These are phyloP conservation scores for Rhodosporidiobolus odoratus DNA, from an alignment of 768 basidiomycete species.

Conservation along the genomic window DNA sequence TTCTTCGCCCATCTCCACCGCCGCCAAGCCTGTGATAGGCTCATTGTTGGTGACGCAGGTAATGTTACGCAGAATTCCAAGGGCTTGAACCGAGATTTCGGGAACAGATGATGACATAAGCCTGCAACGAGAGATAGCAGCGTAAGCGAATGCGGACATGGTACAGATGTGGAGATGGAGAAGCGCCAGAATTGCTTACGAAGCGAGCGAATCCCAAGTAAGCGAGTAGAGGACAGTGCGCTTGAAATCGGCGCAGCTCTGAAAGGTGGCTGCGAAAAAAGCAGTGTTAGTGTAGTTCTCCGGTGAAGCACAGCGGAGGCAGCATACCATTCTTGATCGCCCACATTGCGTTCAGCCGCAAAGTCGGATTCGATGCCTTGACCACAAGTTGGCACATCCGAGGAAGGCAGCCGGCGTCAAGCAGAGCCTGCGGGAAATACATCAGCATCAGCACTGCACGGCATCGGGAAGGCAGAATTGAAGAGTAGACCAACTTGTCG, in stretches of 20 bases:
- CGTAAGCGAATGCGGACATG: not conserved
- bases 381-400: slow-evolving; percentile 24
- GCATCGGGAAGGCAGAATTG: not conserved
- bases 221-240: slow-evolving; percentile 9
- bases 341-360: slow-evolving; percentile 31
- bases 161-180: not conserved
- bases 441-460: not conserved
- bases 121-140: not conserved
- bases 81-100: slow-evolving; percentile 19
- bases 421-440: slow-evolving; percentile 1
- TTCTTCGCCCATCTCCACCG: slow-evolving; percentile 26
- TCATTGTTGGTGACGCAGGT: slow-evolving; percentile 26
- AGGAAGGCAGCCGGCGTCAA: slow-evolving; percentile 26
- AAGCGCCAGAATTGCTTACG: too few species aligned
- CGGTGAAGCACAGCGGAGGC: too few species aligned
- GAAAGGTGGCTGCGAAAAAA: slow-evolving; percentile 24
- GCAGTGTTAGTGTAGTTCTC: too few species aligned
- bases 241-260: slow-evolving; percentile 35
- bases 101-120: not conserved
- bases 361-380: not conserved
- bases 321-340: slow-evolving; percentile 38
- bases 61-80: slow-evolving; percentile 39
- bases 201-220: slow-evolving; percentile 26
- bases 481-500: slow-evolving; percentile 4
- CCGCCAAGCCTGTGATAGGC: slow-evolving; percentile 9